These are phyloP conservation scores for Lentinula aciculospora DNA, from an alignment of 768 basidiomycete genomes.

Conservation along the genomic window DNA sequence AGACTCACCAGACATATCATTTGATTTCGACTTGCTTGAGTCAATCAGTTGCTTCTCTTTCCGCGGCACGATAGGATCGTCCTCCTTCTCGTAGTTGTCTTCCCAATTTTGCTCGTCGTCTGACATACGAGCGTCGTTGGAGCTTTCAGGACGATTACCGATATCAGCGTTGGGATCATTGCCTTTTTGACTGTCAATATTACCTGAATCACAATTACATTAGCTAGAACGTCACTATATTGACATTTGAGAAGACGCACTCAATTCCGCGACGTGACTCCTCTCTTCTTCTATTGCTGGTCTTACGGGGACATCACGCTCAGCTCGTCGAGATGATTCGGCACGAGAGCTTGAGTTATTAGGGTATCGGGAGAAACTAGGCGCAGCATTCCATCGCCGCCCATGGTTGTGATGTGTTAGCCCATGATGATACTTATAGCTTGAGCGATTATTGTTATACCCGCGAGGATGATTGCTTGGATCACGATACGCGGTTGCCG, in stretches of 20 bases:
- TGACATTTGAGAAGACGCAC: not conserved
- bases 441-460: no score
- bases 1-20: not conserved
- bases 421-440: not conserved
- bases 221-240: not conserved
- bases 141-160: not conserved
- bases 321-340: not conserved
- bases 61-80: not conserved
- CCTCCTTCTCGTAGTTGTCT: conserved; percentile 18
- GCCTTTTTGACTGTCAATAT: not conserved
- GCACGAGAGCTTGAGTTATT: not conserved
- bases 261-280: not conserved
- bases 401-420: not conserved
- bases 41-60: not conserved
- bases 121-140: not conserved
- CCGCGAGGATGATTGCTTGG: no score
- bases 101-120: conserved; percentile 14
- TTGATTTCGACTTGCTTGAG: not conserved
- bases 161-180: no score
- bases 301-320: not conserved
- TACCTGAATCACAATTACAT: not conserved
- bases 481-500: no score
- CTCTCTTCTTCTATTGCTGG: not conserved
- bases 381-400: not conserved
- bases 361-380: not conserved